Base-by-base conservation (phyloP, 2,329 filamentous ascomycete genomes). In the Fusarium phyllophilum region DNA sequence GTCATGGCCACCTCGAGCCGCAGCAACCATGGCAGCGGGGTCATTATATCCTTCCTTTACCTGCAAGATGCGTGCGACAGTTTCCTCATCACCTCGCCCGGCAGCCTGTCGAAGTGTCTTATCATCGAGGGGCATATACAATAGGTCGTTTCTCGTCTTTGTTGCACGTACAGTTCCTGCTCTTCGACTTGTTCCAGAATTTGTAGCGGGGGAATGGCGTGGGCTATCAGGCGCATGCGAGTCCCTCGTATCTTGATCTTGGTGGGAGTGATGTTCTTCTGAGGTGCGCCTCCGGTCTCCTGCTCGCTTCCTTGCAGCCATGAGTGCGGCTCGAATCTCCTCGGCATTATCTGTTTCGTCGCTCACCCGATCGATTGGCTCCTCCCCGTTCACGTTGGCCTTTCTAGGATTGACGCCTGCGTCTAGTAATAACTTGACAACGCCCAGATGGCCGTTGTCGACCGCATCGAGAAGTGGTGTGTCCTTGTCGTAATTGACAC, bases 391-490 rank as follows among this genome's bases (percentile, higher is more conserved):
- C n/a, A 94, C 91, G 80, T 98, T 98, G 52, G 95, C 92, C 75
- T 95, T 93, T 56, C 95, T 91, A 55, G 96, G 96, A 79, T 99
- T 97, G 18, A 97, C 96, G 17, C 95, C 96, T 64, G 95, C 92
- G 62, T 93, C 90, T 6, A 99, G 86, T 39, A 99, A 85, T 15
- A 97, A 86, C 78, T 91, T 94, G 46, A 99, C 93, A 8, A 98
- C 96, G 24, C 93, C 93, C 13, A 97, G 81, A 79, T 99, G 95
- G 2, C 94, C 94, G 78, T 99, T 99, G 77, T 98, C 96, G 34
- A 98, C 95, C 10, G 96, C 96, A 84, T 99, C 96, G 61, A 99
- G 92, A 41, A 99, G 88, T 34, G 96, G 96, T 0, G 96, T 98
- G 78, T 99, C 96, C 78, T 94, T 94, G 77, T 95, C 92, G 77